Evolutionary conservation across 441 rosid species (phyloP), one percentile per base, ranked within the genome.

Genomic region (Viola pubescens): DNA sequence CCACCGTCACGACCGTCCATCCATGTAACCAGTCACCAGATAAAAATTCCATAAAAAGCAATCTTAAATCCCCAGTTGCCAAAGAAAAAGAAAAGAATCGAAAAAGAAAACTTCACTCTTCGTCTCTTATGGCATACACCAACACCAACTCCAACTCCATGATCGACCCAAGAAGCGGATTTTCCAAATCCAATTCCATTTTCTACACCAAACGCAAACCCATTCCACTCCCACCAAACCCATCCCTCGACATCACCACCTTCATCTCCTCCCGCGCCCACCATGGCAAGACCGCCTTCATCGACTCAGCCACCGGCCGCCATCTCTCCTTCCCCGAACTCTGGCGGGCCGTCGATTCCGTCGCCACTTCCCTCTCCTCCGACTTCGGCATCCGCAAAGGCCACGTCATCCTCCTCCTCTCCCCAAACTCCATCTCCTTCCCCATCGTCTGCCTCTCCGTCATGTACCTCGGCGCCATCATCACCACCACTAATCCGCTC

Each of bases 401-500:
- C 38, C 64, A 87, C 54, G 96, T 89, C 63, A 66, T 92, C 66
- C 86, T 88, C 62, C 73, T 88, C 61, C 89, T 91, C 54, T 85
- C 98, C 10, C 89, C 96, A 0, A 91, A 86, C 62, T 88, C 98
- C 42, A 69, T 87, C 63, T 81, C 60, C 79, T 76, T 91, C 68
- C 96, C 98, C 16, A 26, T 88, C 58, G 81, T 86, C 57, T 86
- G 85, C 65, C 88, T 85, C 71, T 68, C 98, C 62, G 87, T 84
- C 51, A 79, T 91, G 91, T 85, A 89, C n/a, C 79, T 89, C 10
- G 98, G 95, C 44, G 94, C 97, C 43, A 56, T 92, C 9, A 83
- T 92, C 75, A 92, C 97, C 72, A 89, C 98, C 72, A 81, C 94
- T 43, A 91, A 87, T 38, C 86, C 97, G 46, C 94, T 89, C 67